Percentiles rank a stretch among this genome's conserved stretches.
These are phyloP conservation scores for Xerocomus potaroensis DNA, from an alignment of 768 basidiomycete genomes.

Conservation along the genomic window DNA sequence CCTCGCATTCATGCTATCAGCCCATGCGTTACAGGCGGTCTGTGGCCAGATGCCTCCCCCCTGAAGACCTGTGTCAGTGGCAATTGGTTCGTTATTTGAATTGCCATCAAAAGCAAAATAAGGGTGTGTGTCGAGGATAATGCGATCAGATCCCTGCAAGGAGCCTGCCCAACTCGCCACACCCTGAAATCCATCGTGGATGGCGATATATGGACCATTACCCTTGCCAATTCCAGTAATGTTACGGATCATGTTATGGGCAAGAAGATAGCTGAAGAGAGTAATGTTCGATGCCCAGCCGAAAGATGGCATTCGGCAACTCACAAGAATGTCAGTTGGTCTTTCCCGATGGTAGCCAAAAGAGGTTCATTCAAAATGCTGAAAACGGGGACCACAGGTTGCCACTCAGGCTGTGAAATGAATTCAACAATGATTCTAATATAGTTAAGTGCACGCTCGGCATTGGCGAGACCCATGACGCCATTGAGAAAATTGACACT, in stretches of 20 bases:
- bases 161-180: slow-evolving; percentile 44
- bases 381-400: slow-evolving; percentile 55
- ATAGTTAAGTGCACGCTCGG: slow-evolving; percentile 70
- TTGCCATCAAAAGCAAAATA: slow-evolving; percentile 58
- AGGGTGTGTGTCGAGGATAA: slow-evolving; percentile 62
- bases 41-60: slow-evolving; percentile 45
- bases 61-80: slow-evolving; percentile 27
- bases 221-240: slow-evolving; percentile 74
- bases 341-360: slow-evolving; percentile 47
- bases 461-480: slow-evolving; percentile 85
- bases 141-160: slow-evolving; percentile 55
- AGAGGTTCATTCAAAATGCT: slow-evolving; percentile 65
- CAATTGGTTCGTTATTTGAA: slow-evolving; percentile 32
- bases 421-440: slow-evolving; percentile 76
- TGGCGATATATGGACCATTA: slow-evolving; percentile 48
- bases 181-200: slow-evolving; percentile 62
- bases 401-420: slow-evolving; percentile 72
- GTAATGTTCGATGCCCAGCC: neutral
- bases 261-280: slow-evolving; percentile 47
- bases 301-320: slow-evolving; percentile 17
- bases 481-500: slow-evolving; percentile 59
- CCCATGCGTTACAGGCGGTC: slow-evolving; percentile 59
- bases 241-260: slow-evolving; percentile 59
- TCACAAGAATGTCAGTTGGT: slow-evolving; percentile 58
- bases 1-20: slow-evolving; percentile 44